These are phyloP conservation scores for Monosporascus ibericus DNA, from an alignment of 2,329 filamentous ascomycete genomes.

Conservation along the genomic window DNA sequence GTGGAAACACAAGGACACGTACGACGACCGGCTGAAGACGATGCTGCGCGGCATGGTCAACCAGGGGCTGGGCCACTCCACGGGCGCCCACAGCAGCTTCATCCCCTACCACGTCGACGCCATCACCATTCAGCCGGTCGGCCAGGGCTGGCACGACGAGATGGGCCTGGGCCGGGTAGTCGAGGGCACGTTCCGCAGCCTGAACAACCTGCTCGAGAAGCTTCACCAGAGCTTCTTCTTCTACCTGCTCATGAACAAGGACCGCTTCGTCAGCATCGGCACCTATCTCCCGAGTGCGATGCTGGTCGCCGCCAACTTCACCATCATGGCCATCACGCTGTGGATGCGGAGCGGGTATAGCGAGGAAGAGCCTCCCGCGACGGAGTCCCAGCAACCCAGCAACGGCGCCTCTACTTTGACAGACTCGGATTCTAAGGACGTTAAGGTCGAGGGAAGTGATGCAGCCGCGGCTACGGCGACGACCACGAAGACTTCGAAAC, in stretches of 20 bases:
- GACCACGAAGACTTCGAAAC: background rate
- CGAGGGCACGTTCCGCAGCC: conserved; percentile 83
- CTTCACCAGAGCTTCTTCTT: conserved; percentile 99
- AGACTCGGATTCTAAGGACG: conserved; percentile 10
- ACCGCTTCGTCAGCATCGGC: conserved; percentile 94
- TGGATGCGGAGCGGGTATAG: conserved; percentile 80
- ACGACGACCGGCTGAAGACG: conserved; percentile 74
- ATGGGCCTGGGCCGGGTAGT: conserved; percentile 89
- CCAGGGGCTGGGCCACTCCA: conserved; percentile 82
- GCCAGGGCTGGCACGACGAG: conserved; percentile 93
- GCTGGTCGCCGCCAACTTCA: conserved; percentile 90
- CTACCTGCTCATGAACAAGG: conserved; percentile 85
- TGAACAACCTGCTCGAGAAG: conserved; percentile 96
- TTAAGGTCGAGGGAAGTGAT: conserved; percentile 17
- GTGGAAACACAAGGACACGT: conserved; percentile 70
- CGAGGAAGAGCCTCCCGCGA: conserved; percentile 21
- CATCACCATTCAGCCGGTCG: conserved; percentile 84
- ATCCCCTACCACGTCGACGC: conserved; percentile 98
- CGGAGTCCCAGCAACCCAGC: conserved; percentile 21
- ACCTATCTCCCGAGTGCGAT: conserved; percentile 98
- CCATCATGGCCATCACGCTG: conserved; percentile 88
- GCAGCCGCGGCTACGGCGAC: conserved; percentile 16
- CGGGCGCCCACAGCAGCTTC: conserved; percentile 89
- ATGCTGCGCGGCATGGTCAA: conserved; percentile 91
- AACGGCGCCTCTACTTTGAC: conserved; percentile 6